Percentiles rank a stretch among this genome's conserved stretches.
These are phyloP conservation scores for Erigeron canadensis DNA, from an alignment of 129 eudicot species.

Conservation along the genomic window DNA sequence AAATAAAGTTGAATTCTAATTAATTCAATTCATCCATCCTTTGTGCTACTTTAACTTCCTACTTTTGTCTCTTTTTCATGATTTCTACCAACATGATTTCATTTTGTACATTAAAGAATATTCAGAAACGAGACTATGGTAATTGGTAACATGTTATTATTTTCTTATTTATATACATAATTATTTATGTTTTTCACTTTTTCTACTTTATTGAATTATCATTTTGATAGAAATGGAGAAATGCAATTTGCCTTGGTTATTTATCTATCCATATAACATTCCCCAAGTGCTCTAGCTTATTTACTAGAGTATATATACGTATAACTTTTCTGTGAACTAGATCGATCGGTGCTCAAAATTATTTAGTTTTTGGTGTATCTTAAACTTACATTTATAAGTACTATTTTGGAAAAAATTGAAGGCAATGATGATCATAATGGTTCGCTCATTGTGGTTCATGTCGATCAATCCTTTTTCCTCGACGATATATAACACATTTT, in stretches of 20 bases:
- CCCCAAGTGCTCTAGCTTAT: background rate
- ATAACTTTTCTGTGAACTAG: too few relatives aligned
- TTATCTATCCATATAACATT: background rate
- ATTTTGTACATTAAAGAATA: background rate
- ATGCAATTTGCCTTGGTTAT: slow-evolving; percentile 34
- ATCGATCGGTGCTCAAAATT: too few relatives aligned
- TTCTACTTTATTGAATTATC: background rate
- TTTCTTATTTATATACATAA: too few relatives aligned
- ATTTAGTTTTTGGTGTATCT: too few relatives aligned
- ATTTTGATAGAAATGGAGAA: background rate
- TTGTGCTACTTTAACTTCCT: too few relatives aligned
- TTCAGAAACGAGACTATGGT: too few relatives aligned
- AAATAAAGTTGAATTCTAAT: background rate
- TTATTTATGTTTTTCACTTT: too few relatives aligned
- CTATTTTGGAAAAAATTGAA: background rate
- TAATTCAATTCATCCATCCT: background rate
- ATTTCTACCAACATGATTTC: background rate
- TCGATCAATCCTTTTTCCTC: slow-evolving; percentile 26
- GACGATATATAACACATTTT: slow-evolving; percentile 26
- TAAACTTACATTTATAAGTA: too few relatives aligned
- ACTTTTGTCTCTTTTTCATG: too few relatives aligned
- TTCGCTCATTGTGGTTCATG: slow-evolving; percentile 32
- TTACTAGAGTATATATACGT: too few relatives aligned
- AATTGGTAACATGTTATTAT: too few relatives aligned
- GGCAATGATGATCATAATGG: slow-evolving; percentile 32